phyloP scores from a whole-genome alignment of 2,329 filamentous ascomycete species.

The Dryadomyces quercivorus region DNA sequence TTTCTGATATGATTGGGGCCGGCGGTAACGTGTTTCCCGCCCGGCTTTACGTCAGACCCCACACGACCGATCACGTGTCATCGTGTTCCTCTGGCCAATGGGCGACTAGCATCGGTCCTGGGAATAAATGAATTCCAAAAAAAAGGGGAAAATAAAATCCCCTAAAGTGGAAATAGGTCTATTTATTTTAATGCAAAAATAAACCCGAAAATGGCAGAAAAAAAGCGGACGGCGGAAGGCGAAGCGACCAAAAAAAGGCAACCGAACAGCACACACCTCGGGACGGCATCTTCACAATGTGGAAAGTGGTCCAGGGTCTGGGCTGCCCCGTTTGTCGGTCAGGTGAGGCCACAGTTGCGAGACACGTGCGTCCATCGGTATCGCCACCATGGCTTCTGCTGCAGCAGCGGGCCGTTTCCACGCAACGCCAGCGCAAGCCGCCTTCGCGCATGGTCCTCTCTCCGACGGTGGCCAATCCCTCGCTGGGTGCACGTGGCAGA shows the following conservation, averaged over 20 bases:
- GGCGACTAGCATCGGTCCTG: too few relatives aligned
- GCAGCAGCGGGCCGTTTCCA: conserved; percentile 8
- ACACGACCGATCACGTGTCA: neutral
- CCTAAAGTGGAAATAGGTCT: neutral
- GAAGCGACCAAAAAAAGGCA: neutral
- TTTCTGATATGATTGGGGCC: neutral
- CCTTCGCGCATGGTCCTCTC: conserved; percentile 49
- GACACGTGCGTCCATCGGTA: neutral
- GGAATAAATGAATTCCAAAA: neutral
- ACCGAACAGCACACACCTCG: neutral
- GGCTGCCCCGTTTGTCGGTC: conserved; percentile 13
- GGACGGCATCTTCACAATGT: conserved; percentile 7
- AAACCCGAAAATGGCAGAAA: too few relatives aligned
- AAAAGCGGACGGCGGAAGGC: too few relatives aligned
- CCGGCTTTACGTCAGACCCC: neutral
- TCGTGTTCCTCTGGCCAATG: neutral
- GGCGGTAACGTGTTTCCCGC: neutral
- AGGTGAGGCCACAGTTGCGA: neutral
- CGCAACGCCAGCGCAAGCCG: conserved; percentile 4
- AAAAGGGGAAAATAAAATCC: neutral
- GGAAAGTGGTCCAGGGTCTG: conserved; percentile 5
- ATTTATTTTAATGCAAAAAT: neutral
- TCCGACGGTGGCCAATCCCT: conserved; percentile 33
- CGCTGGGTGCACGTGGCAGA: conserved; percentile 19
- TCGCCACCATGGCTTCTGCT: neutral